phyloP scores from a whole-genome alignment of 345 rosid species.

The Moricandia arvensis region DNA sequence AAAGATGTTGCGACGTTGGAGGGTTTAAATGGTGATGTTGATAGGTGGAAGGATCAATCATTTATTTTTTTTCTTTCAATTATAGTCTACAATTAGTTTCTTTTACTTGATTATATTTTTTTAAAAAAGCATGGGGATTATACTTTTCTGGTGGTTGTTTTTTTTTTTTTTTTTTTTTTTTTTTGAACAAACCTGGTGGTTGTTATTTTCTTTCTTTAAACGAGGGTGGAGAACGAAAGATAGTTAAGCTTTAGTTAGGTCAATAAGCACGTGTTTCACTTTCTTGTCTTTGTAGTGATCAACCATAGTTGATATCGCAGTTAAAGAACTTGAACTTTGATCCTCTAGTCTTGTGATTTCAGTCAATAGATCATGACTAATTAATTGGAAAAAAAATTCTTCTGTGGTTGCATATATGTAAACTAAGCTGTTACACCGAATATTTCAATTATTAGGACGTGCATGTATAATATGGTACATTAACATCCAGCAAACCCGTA shows the following conservation, averaged over 20 bases:
- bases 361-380: background rate
- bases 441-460: background rate
- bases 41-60: conserved; percentile 13
- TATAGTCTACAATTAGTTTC: background rate
- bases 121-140: background rate
- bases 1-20: conserved; percentile 61
- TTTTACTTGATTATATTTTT: conserved; percentile 14
- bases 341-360: background rate
- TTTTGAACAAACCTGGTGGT: too few species aligned
- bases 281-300: background rate
- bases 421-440: background rate
- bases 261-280: background rate
- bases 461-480: background rate
- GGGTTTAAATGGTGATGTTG: conserved; percentile 13
- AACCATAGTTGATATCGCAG: too few species aligned
- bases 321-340: background rate
- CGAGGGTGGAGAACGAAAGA: background rate
- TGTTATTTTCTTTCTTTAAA: background rate
- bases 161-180: too few species aligned
- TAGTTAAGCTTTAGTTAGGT: too few species aligned
- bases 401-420: background rate
- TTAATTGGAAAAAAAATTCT: background rate
- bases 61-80: background rate
- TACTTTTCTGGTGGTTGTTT: background rate
- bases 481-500: background rate